A percentile compares a stretch with the other conserved stretches of the same genome.
phyloP scores from a whole-genome alignment of 2,329 filamentous ascomycete species.

The Thelonectria rubi region DNA sequence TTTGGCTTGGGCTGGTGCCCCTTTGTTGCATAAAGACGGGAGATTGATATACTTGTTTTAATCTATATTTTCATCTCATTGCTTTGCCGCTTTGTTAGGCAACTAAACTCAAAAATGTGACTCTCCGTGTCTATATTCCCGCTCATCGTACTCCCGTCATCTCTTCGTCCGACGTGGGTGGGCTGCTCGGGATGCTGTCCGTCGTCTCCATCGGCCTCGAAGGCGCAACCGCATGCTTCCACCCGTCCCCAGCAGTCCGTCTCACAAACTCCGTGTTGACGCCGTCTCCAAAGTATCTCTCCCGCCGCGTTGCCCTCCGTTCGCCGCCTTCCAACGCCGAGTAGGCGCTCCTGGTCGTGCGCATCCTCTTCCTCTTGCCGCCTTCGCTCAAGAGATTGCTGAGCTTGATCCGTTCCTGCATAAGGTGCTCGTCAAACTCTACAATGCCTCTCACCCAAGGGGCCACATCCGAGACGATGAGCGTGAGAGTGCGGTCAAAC shows the following conservation, averaged over 20 bases:
- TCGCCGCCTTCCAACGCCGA: constrained; percentile 81
- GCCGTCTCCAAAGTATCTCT: constrained; percentile 74
- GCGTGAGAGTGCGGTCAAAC: constrained; percentile 75
- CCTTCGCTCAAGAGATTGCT: constrained; percentile 70
- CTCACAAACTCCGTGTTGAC: constrained; percentile 71
- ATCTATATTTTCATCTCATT: not conserved
- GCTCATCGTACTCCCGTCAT: constrained; percentile 14
- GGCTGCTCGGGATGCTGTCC: constrained; percentile 28
- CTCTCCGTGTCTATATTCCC: too few relatives aligned
- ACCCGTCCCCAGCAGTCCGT: constrained; percentile 64
- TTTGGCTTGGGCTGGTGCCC: constrained; percentile 15
- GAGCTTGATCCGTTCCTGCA: constrained; percentile 71
- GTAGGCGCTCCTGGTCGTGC: constrained; percentile 78
- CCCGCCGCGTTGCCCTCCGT: constrained; percentile 71
- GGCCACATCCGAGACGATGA: constrained; percentile 80
- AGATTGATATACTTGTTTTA: constrained; percentile 4
- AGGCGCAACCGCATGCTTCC: constrained; percentile 46
- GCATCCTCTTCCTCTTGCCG: constrained; percentile 60
- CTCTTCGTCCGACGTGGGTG: constrained; percentile 28
- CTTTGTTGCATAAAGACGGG: constrained; percentile 8
- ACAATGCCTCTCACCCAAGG: constrained; percentile 92
- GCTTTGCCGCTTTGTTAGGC: not conserved
- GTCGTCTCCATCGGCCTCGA: constrained; percentile 26
- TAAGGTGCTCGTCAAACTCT: constrained; percentile 75
- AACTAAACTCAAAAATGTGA: too few relatives aligned